Conservation (phyloP, 495 filamentous ascomycete genomes). For the Cudoniella acicularis region DNA sequence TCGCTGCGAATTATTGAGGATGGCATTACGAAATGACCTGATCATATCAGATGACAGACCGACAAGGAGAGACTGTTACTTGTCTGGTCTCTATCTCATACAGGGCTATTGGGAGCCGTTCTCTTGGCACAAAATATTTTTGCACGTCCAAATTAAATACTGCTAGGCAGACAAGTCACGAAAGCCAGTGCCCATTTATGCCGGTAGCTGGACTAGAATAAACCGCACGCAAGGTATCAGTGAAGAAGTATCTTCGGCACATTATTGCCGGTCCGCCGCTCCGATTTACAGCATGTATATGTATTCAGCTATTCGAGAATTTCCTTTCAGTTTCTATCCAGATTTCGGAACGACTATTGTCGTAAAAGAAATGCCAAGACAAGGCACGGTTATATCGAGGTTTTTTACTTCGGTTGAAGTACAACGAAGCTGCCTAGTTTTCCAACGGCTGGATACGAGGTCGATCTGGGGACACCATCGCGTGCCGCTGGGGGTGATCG, state of each 20-base stretch:
- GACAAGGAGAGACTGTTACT: neutral
- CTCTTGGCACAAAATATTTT: neutral
- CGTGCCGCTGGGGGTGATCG: neutral
- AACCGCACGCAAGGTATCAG: neutral
- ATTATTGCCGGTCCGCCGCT: conserved; percentile 2
- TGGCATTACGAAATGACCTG: neutral
- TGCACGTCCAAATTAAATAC: neutral
- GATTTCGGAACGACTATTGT: neutral
- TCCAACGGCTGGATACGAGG: neutral
- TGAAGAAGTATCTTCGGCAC: neutral
- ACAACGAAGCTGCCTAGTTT: conserved; percentile 2
- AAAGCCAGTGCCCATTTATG: neutral
- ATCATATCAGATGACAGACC: conserved; percentile 4
- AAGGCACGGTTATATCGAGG: conserved; percentile 1
- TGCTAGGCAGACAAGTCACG: neutral
- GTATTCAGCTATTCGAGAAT: neutral
- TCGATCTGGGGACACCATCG: neutral
- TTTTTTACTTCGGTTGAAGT: neutral
- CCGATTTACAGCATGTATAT: neutral
- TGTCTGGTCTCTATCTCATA: neutral
- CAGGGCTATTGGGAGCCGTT: neutral
- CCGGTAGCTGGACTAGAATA: neutral
- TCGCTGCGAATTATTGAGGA: neutral
- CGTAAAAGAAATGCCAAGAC: neutral
- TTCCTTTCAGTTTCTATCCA: neutral